Conservation (phyloP, 1,139 yeast species). For the Barnettozyma hawaiiensis region DNA sequence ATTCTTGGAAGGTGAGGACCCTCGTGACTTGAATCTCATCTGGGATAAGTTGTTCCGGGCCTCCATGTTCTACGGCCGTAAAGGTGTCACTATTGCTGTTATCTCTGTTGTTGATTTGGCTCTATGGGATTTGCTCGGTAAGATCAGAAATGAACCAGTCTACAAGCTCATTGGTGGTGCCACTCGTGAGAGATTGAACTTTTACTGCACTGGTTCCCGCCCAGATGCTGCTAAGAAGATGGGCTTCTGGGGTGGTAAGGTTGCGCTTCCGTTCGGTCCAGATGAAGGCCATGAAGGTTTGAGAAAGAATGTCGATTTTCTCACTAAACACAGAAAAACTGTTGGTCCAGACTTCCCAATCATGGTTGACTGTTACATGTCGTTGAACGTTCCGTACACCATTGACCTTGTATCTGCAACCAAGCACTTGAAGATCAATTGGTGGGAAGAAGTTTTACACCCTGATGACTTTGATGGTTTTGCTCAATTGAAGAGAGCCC, state of each 20-base stretch:
- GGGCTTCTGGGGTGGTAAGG: neutral
- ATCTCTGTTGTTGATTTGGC: conserved; percentile 43
- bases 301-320: conserved; percentile 18
- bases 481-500: conserved; percentile 39
- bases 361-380: conserved; percentile 49
- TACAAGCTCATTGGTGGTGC: conserved; percentile 48
- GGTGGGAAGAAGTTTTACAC: conserved; percentile 47
- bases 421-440: conserved; percentile 34
- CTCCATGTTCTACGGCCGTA: conserved; percentile 46
- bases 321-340: conserved; percentile 36
- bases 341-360: conserved; percentile 47
- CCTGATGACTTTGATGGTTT: conserved; percentile 47
- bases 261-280: neutral
- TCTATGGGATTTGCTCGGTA: conserved; percentile 44
- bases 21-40: conserved; percentile 38
- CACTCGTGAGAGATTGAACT: conserved; percentile 38
- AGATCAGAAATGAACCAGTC: conserved; percentile 44
- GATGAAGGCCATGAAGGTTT: neutral
- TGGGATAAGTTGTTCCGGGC: conserved; percentile 47
- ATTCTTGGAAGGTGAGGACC: conserved; percentile 41
- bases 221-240: neutral
- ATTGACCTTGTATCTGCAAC: conserved; percentile 40
- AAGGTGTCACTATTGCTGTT: conserved; percentile 43
- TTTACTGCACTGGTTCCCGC: conserved; percentile 35
- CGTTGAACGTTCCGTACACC: conserved; percentile 41